Percentiles rank a stretch among this genome's conserved stretches.
phyloP scores from a whole-genome alignment of 345 rosid species.

The Camelina hispida region DNA sequence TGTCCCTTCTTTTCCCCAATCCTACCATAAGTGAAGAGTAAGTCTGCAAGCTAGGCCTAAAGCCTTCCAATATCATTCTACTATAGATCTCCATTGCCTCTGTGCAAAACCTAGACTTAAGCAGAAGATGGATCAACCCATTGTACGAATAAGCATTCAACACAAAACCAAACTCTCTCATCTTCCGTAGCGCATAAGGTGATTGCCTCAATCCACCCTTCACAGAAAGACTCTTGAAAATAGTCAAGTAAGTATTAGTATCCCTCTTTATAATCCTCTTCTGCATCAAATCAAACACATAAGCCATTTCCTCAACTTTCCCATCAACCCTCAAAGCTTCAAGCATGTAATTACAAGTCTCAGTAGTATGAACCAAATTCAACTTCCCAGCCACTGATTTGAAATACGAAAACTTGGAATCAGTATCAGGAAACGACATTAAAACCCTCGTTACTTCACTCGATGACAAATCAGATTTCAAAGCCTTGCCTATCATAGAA shows the following conservation, averaged over 20 bases:
- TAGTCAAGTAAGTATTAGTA: constrained; percentile 58
- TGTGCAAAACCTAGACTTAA: constrained; percentile 61
- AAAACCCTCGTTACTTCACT: constrained; percentile 57
- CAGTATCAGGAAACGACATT: constrained; percentile 58
- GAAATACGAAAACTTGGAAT: constrained; percentile 66
- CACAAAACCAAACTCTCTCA: constrained; percentile 67
- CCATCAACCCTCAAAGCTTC: constrained; percentile 67
- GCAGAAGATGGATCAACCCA: constrained; percentile 80
- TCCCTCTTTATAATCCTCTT: constrained; percentile 70
- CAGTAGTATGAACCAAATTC: constrained; percentile 61
- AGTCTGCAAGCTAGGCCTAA: constrained; percentile 92
- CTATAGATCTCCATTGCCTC: constrained; percentile 74
- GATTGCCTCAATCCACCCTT: constrained; percentile 73
- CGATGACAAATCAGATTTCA: constrained; percentile 49
- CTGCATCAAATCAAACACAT: constrained; percentile 85
- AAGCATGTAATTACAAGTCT: constrained; percentile 81
- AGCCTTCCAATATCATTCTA: constrained; percentile 77
- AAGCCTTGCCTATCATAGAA: constrained; percentile 43
- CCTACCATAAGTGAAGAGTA: constrained; percentile 95
- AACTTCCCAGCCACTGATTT: constrained; percentile 57
- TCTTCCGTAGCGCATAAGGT: constrained; percentile 58
- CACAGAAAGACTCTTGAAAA: constrained; percentile 63
- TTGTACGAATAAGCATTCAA: constrained; percentile 81
- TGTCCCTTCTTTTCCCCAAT: constrained; percentile 80
- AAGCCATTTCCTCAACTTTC: constrained; percentile 67